phyloP scores from a whole-genome alignment of 495 filamentous ascomycete species.

The Lasiosphaeriaceae sp. region DNA sequence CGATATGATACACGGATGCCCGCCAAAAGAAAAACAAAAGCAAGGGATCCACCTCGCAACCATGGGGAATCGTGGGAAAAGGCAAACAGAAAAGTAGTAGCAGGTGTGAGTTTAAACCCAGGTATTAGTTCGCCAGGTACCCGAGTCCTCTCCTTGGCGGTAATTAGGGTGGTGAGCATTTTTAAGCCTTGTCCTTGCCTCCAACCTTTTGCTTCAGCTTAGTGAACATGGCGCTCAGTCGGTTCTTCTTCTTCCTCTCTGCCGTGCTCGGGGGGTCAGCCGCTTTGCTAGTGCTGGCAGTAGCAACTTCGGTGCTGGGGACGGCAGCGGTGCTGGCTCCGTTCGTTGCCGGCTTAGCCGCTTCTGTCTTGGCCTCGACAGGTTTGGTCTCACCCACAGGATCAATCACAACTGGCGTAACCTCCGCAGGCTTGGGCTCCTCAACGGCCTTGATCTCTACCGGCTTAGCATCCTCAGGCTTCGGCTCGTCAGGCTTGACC shows the following conservation, averaged over 20 bases:
- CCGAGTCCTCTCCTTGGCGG: background rate
- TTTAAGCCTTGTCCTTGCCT: constrained; percentile 25
- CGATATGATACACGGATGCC: constrained; percentile 14
- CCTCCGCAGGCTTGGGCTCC: constrained; percentile 7
- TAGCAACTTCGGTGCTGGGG: constrained; percentile 13
- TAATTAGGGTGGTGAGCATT: background rate
- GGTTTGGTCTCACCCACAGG: background rate
- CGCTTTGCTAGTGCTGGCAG: constrained; percentile 3
- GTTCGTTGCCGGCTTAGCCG: constrained; percentile 12
- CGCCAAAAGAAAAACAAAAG: constrained; percentile 6
- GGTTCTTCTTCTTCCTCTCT: constrained; percentile 57
- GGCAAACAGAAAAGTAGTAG: constrained; percentile 11
- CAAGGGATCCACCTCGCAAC: constrained; percentile 18
- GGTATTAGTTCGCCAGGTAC: background rate
- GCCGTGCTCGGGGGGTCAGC: constrained; percentile 25
- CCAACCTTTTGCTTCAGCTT: constrained; percentile 56
- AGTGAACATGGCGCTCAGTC: constrained; percentile 53
- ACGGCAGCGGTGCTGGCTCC: constrained; percentile 19
- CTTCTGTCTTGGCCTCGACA: constrained; percentile 19
- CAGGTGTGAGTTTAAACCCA: background rate
- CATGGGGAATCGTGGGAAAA: constrained; percentile 38
- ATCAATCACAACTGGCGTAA: background rate
- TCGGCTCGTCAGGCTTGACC: constrained; percentile 1
- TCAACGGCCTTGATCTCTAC: background rate
- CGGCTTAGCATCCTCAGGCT: constrained; percentile 2